Evolutionary conservation across 768 basidiomycete genomes (phyloP).

Genomic region (Leccinum arenicola): DNA sequence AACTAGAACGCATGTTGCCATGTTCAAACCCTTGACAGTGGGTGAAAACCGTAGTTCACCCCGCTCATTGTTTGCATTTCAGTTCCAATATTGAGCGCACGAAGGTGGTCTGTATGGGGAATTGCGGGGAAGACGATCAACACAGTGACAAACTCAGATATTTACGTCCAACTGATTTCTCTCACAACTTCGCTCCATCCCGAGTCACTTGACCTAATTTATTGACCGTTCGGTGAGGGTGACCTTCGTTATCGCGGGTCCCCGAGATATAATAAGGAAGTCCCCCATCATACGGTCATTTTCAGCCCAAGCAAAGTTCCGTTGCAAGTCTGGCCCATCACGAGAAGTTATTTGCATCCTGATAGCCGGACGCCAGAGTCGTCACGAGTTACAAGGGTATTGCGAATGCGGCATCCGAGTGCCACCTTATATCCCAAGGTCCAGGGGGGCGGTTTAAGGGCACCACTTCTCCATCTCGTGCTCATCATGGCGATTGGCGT

Average conservation of each 20-base stretch:
- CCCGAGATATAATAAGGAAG: not conserved
- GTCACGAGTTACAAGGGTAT: not conserved
- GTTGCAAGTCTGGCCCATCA: not conserved
- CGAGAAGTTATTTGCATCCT: not conserved
- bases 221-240: not conserved
- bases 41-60: not conserved
- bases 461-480: not conserved
- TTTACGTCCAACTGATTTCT: not conserved
- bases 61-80: not conserved
- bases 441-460: not conserved
- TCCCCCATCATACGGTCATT: not conserved
- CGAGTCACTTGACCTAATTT: not conserved
- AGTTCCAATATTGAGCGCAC: not conserved
- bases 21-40: not conserved
- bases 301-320: not conserved
- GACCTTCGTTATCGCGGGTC: not conserved
- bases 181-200: not conserved
- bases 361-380: not conserved
- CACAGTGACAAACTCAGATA: not conserved
- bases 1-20: not conserved
- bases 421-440: not conserved
- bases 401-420: not conserved
- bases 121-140: not conserved
- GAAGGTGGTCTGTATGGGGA: not conserved
- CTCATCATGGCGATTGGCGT: conserved; percentile 12